Evolutionary conservation across 805 yeast species (phyloP), one percentile per base, ranked within the genome.

Genomic region (Ogataea haglerorum): DNA sequence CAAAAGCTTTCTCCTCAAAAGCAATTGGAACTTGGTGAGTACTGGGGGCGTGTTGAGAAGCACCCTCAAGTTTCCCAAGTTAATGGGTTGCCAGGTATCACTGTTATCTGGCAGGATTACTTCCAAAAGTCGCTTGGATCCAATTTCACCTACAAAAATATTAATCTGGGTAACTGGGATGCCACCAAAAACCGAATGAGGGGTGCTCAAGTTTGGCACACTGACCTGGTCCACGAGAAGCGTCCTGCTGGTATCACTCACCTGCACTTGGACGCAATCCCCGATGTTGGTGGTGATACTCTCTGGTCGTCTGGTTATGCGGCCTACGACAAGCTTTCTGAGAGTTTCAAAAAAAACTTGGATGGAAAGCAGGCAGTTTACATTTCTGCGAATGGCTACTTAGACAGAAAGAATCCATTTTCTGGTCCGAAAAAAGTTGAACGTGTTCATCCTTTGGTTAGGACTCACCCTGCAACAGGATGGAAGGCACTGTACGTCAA

Each of bases 401-500:
- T 65, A 40, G 64, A 66, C 53, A 49, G 69, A 32, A 55, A 68
- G 15, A 65, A 67, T 19, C 78, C 77, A 18, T 64, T 76, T 18
- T 59, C 59, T 40, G 72, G 74, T 10, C 71, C 70, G n/a, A 66
- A 67, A 40, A 67, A 67, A 40, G 64, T 77, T 39, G 78, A 70
- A 48, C 69, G 80, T 56, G 74, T 70, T 44, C 85, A 80, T 58
- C 84, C 83, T 3, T 48, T 80, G 21, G 71, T 80, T 25, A 70
- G 84, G 61, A 76, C 82, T 27, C 80, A 80, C 49, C 85, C 85
- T 9, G 80, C 72, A 12, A 78, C 84, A 19, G 82, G 82, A 31
- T 69, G 78, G 75, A 80, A 79, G 58, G 63, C 78, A 1, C 60
- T 78, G 46, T 78, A 64, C 44, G 75, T 77, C 30, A 76, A 76